Conservation (phyloP, 2,329 filamentous ascomycete species). For the Cladosporium velox region DNA sequence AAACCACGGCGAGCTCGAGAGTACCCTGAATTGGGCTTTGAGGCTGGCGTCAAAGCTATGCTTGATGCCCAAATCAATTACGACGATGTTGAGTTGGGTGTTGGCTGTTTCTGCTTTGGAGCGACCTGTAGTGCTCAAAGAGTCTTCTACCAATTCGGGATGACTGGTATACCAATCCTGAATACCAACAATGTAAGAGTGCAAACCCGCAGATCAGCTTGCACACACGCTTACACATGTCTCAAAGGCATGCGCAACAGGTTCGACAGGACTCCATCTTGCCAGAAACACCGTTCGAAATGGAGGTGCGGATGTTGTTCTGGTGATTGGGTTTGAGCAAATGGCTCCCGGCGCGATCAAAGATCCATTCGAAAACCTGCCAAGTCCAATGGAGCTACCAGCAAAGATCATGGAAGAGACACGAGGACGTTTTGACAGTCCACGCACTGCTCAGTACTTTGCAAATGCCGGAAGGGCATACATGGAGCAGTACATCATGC, state of each 20-base stretch:
- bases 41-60: conserved; percentile 87
- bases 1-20: conserved; percentile 92
- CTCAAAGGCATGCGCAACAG: conserved; percentile 70
- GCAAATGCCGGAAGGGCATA: conserved; percentile 93
- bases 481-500: conserved; percentile 92
- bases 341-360: conserved; percentile 92
- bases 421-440: conserved; percentile 76
- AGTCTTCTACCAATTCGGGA: conserved; percentile 98
- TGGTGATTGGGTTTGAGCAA: conserved; percentile 97
- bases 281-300: conserved; percentile 75
- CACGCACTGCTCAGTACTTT: conserved; percentile 91
- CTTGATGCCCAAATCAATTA: conserved; percentile 85
- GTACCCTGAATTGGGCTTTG: conserved; percentile 91
- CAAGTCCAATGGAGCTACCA: conserved; percentile 73
- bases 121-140: conserved; percentile 93
- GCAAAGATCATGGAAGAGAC: conserved; percentile 80
- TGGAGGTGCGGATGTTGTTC: conserved; percentile 80
- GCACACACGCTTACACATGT: no score
- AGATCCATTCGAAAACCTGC: conserved; percentile 79
- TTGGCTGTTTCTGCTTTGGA: conserved; percentile 98
- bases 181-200: conserved; percentile 89
- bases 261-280: conserved; percentile 86
- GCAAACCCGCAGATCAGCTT: no score
- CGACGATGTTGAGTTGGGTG: conserved; percentile 90
- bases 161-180: conserved; percentile 94